phyloP scores from a whole-genome alignment of 139 green algal genomes.

The Closterium sp. region DNA sequence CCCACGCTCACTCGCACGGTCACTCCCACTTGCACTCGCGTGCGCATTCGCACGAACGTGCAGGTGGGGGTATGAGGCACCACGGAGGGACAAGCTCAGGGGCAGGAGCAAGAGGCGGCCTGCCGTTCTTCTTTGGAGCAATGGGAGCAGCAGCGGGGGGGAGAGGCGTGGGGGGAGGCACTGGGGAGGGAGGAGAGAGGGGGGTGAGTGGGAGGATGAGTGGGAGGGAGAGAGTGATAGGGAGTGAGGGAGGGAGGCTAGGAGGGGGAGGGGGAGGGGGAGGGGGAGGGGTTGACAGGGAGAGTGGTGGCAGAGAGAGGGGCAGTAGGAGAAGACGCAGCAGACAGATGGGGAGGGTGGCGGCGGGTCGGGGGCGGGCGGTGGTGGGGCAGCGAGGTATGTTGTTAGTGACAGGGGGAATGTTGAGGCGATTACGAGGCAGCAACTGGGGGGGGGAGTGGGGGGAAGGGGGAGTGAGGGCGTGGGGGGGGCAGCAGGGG shows the following conservation, averaged over 20 bases:
- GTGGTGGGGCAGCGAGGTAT: neutral
- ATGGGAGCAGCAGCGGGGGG: neutral
- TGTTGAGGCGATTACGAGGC: neutral
- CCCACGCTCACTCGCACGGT: neutral
- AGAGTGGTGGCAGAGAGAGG: neutral
- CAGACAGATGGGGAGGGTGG: neutral
- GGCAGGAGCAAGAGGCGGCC: neutral
- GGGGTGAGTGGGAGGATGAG: neutral
- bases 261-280: neutral
- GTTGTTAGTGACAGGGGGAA: neutral
- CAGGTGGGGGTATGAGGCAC: neutral
- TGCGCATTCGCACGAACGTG: neutral
- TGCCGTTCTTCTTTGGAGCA: neutral
- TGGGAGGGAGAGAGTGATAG: neutral
- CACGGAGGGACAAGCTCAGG: neutral
- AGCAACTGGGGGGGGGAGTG: neutral
- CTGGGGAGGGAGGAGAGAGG: neutral
- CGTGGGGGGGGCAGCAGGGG: neutral
- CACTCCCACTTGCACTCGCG: neutral
- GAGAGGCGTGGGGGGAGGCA: neutral
- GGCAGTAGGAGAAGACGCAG: neutral
- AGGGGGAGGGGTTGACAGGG: neutral
- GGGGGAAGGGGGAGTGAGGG: neutral
- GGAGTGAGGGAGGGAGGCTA: too few species aligned
- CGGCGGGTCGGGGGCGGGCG: too few species aligned